phyloP scores from a whole-genome alignment of 331 rosid species.

The Quercus phellos region DNA sequence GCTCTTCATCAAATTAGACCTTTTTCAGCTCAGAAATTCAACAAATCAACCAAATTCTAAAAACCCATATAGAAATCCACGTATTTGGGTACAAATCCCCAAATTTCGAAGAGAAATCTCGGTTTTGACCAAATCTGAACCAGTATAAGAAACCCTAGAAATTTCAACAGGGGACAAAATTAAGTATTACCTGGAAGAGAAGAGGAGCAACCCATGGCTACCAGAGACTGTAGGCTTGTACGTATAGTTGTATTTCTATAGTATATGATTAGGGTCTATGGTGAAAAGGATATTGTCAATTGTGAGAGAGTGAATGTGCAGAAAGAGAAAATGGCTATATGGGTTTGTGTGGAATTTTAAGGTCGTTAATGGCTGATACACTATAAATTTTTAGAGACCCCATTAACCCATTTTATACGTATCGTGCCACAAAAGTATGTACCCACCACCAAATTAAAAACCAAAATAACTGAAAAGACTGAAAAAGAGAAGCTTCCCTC shows the following conservation, averaged over 20 bases:
- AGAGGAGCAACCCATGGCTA: constrained; percentile 74
- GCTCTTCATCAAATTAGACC: too few relatives aligned
- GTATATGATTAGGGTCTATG: background rate
- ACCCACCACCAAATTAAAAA: background rate
- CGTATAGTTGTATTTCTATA: background rate
- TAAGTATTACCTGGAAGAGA: constrained; percentile 62
- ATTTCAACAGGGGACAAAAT: background rate
- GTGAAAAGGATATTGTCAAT: background rate
- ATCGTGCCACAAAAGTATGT: background rate
- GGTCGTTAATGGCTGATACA: constrained; percentile 21
- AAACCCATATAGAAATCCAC: background rate
- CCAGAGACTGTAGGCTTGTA: constrained; percentile 6
- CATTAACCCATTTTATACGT: background rate
- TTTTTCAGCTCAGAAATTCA: constrained; percentile 12
- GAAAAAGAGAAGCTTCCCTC: too few relatives aligned
- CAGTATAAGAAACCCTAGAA: background rate
- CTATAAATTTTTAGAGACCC: background rate
- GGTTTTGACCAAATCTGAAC: background rate
- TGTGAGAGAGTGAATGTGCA: background rate
- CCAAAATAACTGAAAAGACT: too few relatives aligned
- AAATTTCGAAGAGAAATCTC: background rate
- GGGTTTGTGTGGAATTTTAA: background rate
- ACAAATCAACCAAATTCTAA: background rate
- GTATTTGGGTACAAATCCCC: background rate
- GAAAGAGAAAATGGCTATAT: background rate